phyloP scores from a whole-genome alignment of 169 alveolate species.

The Neospora caninum region DNA sequence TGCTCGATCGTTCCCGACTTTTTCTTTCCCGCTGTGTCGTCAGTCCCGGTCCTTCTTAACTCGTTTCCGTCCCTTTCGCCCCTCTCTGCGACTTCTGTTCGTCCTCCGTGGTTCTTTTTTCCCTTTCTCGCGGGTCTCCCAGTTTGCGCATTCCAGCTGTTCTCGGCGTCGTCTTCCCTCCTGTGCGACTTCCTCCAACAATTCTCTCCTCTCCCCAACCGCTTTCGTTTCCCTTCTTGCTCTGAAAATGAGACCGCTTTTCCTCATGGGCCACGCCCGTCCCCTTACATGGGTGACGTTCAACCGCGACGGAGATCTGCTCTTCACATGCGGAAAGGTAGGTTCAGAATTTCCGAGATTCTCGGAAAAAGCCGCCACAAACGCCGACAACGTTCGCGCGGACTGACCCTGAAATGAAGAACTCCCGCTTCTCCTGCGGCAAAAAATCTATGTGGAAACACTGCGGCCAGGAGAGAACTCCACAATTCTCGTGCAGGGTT shows the following conservation, averaged over 20 bases:
- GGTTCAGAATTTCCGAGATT: not conserved
- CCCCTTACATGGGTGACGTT: constrained; percentile 90
- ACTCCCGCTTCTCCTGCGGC: not conserved
- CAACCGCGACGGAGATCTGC: constrained; percentile 89
- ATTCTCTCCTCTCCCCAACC: too few relatives aligned
- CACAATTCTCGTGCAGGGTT: too few relatives aligned
- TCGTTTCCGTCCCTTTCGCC: too few relatives aligned
- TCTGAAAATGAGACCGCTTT: constrained; percentile 82
- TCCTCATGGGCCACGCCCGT: constrained; percentile 88
- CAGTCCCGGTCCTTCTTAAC: too few relatives aligned
- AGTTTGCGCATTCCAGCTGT: too few relatives aligned
- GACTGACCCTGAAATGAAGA: not conserved
- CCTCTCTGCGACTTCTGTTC: too few relatives aligned
- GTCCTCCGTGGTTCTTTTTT: too few relatives aligned
- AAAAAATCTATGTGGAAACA: too few relatives aligned
- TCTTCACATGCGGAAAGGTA: constrained; percentile 91
- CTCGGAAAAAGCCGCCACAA: not conserved
- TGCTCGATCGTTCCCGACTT: not conserved
- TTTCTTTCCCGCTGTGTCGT: too few relatives aligned
- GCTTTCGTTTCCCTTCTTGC: not conserved
- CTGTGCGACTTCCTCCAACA: not conserved
- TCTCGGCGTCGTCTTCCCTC: not conserved
- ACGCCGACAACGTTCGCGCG: not conserved
- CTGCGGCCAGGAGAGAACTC: too few relatives aligned
- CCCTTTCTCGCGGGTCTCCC: not conserved